Evolutionary conservation across 2,329 filamentous ascomycete genomes (phyloP), one percentile per base, ranked within the genome.

Genomic region (Pseudogymnoascus sp.): DNA sequence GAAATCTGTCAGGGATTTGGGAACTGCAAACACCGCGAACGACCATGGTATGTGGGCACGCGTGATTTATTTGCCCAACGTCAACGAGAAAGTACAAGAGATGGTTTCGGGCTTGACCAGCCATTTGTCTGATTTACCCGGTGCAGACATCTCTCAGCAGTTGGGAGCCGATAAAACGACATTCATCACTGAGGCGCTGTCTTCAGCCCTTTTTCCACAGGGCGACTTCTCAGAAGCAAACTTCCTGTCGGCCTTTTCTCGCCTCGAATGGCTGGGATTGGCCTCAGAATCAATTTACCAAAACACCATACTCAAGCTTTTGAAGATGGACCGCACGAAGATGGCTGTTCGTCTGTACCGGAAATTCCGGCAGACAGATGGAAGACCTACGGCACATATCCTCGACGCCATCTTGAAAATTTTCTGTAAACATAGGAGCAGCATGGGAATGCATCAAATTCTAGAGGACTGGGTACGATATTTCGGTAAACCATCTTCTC

Each of bases 401-500:
- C 66, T 76, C 20, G 63, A 72, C 14, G 57, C 62, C 12, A 59
- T 73, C n/a, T 60, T 75, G 60, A 65, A 66, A 11, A 64, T 68
- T 32, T 72, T 69, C 39, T 73, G 69, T 59, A 50, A 67, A 7
- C 30, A 66, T 43, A 65, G 70, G 47, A 70, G 71, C 59, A 65
- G 70, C 34, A 60, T 66, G 58, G 72, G 72, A 14, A 74, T 76
- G 65, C 68, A 74, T 60, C 66, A 69, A 63, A 66, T 75, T 6
- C 68, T 74, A 16, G 71, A 74, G 38, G 74, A 75, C 61, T 74
- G 70, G 62, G 72, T 70, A 50, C 65, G 65, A 20, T 67, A 68
- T 32, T 67, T 70, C 59, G 62, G 57, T 32, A 64, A 63, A 50
- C 73, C 73, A 14, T 68, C 66, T 41, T 59, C 63, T 18, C 32